Base-by-base conservation (phyloP, 805 yeast species). In the Schizosaccharomyces osmophilus region DNA sequence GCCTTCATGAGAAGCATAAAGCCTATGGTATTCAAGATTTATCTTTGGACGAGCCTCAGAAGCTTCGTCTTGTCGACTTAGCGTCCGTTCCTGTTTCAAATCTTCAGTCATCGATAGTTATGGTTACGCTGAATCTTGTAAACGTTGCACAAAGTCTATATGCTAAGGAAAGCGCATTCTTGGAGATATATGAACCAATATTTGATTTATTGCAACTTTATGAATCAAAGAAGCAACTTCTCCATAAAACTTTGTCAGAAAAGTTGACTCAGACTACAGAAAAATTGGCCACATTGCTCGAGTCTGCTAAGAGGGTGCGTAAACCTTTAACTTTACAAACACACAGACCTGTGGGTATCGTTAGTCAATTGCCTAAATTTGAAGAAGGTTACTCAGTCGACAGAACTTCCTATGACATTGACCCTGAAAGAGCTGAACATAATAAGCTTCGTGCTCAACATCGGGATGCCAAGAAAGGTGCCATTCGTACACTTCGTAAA, bases 301-400 rank as follows among this genome's bases (percentile, higher is more conserved):
- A 75, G 62, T 75, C 83, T 64, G 72, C 79, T 5, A 63, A 61
- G 22, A 74, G 76, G 48, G 81, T 77, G 17, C 79, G 85, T 63
- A 74, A 70, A 63, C 96, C 97, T 62, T 78, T 93, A 67, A 75
- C 81, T 17, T 77, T 93, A 64, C 99, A 93, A 73, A 74, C 79
- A 6, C 97, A 89, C 74, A 81, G 79, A 68, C 87, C 95, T 29
- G 69, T 93, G 62, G 85, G 95, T 2, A 85, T 93, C 68, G 83
- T 88, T 51, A 79, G 95, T 1, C 79, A 79, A 68, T 84, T 88
- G 45, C 99, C 99, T 65, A 83, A 85, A 73, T 93, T 84, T 70
- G 97, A 90, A 73, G 97, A 87, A 68, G 87, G 88, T 76, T 93
- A 83, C 79, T 90, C 89, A 74, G 95, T 96, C 62, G 96, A 87